Evolutionary conservation across 495 filamentous ascomycete genomes (phyloP), one percentile per base, ranked within the genome.

Genomic region (Friedmanniomyces simplex): DNA sequence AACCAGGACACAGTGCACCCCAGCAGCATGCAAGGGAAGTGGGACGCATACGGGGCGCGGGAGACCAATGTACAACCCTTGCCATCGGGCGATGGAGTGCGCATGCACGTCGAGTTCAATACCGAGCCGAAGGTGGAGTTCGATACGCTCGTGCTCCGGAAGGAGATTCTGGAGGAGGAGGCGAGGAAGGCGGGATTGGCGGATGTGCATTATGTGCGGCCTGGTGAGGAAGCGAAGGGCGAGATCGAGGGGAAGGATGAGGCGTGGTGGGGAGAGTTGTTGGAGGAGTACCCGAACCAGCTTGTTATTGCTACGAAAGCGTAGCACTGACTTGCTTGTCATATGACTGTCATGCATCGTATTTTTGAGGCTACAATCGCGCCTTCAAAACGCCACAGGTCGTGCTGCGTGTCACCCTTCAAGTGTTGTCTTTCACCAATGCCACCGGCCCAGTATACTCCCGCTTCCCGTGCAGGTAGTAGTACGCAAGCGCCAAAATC

Each of bases 371-470:
- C n/a, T n/a, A n/a, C n/a, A n/a, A n/a, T n/a, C n/a, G n/a, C n/a
- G n/a, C n/a, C n/a, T n/a, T n/a, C n/a, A n/a, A n/a, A n/a, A n/a
- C n/a, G n/a, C n/a, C n/a, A n/a, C n/a, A n/a, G n/a, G n/a, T n/a
- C n/a, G n/a, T n/a, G n/a, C n/a, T n/a, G n/a, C n/a, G n/a, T n/a
- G n/a, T n/a, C n/a, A n/a, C n/a, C n/a, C n/a, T 20, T 51, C 49
- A 48, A 25, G 6, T n/a, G 14, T 25, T 10, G 49, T 32, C 20
- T 30, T 46, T 60, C 54, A 50, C 61, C 55, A 75, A 65, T 24
- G 72, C 62, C 1, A 76, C 67, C 3, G 76, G 76, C 2, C 75
- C 73, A 8, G 66, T 66, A 50, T 77, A 79, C 2, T 69, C 66
- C 12, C 67, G 67, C 45, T 66, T 64, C n/a, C 70, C 76, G 53